phyloP scores from a whole-genome alignment of 306 rosid species.

The Inga oerstediana region DNA sequence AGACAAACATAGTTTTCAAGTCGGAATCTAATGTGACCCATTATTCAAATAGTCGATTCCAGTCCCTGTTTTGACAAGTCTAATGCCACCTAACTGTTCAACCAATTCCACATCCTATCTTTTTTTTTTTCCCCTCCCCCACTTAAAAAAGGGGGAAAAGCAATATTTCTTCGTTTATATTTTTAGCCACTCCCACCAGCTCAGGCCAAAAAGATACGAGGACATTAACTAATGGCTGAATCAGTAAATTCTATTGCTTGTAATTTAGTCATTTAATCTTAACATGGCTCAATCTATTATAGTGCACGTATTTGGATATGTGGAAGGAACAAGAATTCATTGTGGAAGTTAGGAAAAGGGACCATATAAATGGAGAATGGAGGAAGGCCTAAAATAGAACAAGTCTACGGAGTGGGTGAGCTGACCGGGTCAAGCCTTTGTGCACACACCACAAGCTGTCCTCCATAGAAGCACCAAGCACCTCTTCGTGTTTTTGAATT shows the following conservation, averaged over 20 bases:
- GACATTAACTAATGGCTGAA: not conserved
- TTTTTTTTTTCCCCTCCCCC: not conserved
- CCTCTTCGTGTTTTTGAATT: not conserved
- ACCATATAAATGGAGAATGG: not conserved
- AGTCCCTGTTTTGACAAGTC: constrained; percentile 46
- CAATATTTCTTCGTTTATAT: not conserved
- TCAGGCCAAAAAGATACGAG: not conserved
- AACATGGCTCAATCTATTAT: not conserved
- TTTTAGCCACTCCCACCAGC: not conserved
- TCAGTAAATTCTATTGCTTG: not conserved
- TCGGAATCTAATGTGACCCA: constrained; percentile 29
- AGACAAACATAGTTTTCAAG: constrained; percentile 34
- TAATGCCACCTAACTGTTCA: constrained; percentile 34
- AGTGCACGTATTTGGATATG: not conserved
- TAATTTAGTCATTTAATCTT: not conserved
- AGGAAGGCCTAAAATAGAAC: not conserved
- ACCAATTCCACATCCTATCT: not conserved
- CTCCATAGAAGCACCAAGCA: not conserved
- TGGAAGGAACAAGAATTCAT: not conserved
- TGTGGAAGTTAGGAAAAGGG: not conserved
- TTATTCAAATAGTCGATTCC: constrained; percentile 28
- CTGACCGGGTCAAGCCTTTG: not conserved
- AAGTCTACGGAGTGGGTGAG: constrained; percentile 3
- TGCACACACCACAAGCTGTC: not conserved
- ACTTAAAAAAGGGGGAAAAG: not conserved